These are phyloP conservation scores for Colletotrichum horii DNA, from an alignment of 2,329 filamentous ascomycete species.

Conservation along the genomic window DNA sequence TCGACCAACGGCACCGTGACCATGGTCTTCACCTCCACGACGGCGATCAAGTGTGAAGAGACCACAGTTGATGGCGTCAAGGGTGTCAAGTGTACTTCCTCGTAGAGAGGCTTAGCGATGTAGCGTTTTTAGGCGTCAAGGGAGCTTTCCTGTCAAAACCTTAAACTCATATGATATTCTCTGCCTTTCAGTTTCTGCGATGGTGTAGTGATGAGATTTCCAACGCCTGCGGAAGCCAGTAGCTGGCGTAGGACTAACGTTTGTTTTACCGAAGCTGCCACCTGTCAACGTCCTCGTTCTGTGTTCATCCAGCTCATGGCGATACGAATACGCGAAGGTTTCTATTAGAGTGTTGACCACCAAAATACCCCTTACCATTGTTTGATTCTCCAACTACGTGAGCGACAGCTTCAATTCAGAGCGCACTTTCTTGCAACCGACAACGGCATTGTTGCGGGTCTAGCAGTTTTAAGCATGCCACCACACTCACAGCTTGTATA, in stretches of 20 bases:
- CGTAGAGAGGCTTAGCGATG: not conserved
- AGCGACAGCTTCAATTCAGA: not conserved
- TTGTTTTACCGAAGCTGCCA: too few relatives aligned
- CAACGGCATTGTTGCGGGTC: too few relatives aligned
- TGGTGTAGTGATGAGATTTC: not conserved
- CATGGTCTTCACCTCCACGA: conserved; percentile 6
- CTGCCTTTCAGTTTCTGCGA: not conserved
- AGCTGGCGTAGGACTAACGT: not conserved
- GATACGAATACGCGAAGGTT: not conserved
- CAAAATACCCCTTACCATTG: not conserved
- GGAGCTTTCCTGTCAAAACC: not conserved
- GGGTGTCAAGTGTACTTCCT: conserved; percentile 13
- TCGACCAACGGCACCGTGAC: conserved; percentile 8
- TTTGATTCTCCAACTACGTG: not conserved
- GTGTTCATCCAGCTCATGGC: not conserved
- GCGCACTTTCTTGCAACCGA: too few relatives aligned
- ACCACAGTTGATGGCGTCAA: conserved; percentile 10
- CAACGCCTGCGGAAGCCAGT: not conserved
- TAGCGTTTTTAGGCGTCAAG: not conserved
- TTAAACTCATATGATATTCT: not conserved
- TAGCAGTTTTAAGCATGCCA: too few relatives aligned
- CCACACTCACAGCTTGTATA: too few relatives aligned
- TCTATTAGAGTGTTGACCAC: not conserved
- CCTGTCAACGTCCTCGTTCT: not conserved
- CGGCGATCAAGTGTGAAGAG: conserved; percentile 9